Evolutionary conservation across 2,329 filamentous ascomycete genomes (phyloP), one percentile per base, ranked within the genome.

Genomic region (Diaporthe sp.): DNA sequence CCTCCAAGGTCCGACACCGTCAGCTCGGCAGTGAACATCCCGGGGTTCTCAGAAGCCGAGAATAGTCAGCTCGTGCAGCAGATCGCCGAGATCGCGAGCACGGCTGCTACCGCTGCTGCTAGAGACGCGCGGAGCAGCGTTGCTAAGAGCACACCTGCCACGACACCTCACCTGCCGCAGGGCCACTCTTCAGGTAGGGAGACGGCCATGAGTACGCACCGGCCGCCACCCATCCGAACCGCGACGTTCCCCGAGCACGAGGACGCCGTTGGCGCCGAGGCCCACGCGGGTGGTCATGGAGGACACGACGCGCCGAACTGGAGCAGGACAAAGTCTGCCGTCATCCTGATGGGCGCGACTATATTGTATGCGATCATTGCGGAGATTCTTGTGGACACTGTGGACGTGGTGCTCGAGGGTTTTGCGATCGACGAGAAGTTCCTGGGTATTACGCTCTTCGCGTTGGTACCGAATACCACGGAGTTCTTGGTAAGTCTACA

Each of bases 231-330:
- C 1, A 76, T 81, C 45, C 84, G 86, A 19, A 82, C 83, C 8
- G 81, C 82, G 33, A 84, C 83, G 4, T 82, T 87, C 57, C 81
- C 82, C 9, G 86, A 88, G 17, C 82, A 84, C 47, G 90, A 91
- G 52, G 88, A 89, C 45, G 80, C 81, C 10, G 79, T 55, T 79
- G 77, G 52, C 80, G 72, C 28, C 71, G 76, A 75, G 28, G 75
- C 75, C 13, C 69, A 75, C 22, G 40, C 30, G 7, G 55, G 72
- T 10, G 75, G 68, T 30, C 85, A 88, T 82, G 94, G 94, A 60
- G 96, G 96, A 0, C 97, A 99, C 80, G 97, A 99, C 83, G 97
- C 97, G n/a, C 97, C 97, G 6, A 99, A 99, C 82, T 99, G 97
- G 97, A 95, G 96, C 80, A 92, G 95, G 76, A 90, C 89, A 71